Conservation (phyloP, 345 rosid genomes). For the Rubroshorea leprosula region DNA sequence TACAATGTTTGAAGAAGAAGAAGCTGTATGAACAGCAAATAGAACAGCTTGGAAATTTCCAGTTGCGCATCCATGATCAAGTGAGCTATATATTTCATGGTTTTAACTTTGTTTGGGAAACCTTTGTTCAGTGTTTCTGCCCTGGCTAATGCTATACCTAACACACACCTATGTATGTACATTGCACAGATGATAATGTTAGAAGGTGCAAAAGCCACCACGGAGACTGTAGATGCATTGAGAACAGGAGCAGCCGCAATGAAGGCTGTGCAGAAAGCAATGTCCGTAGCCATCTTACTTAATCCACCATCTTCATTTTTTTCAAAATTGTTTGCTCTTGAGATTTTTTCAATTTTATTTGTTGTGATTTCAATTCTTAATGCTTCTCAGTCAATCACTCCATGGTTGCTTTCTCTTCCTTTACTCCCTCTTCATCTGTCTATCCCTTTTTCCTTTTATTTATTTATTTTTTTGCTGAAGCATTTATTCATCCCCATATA, state of each 20-base stretch:
- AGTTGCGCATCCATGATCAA: slow-evolving; percentile 78
- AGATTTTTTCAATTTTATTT: slow-evolving; percentile 5
- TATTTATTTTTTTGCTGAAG: not conserved
- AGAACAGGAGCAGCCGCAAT: slow-evolving; percentile 81
- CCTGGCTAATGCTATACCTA: not conserved
- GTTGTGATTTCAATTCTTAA: not conserved
- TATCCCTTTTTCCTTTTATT: not conserved
- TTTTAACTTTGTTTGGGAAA: not conserved
- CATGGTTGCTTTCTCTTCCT: not conserved
- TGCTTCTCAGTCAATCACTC: not conserved
- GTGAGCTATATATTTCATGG: slow-evolving; percentile 26
- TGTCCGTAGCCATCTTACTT: slow-evolving; percentile 38
- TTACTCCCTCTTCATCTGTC: not conserved
- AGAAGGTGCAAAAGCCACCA: slow-evolving; percentile 88
- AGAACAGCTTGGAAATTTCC: slow-evolving; percentile 82
- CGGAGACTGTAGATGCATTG: slow-evolving; percentile 82
- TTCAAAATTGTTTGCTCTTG: not conserved
- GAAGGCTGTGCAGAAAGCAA: slow-evolving; percentile 94
- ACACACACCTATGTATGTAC: not conserved
- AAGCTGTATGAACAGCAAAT: slow-evolving; percentile 77
- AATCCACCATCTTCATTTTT: not conserved
- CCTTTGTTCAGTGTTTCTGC: not conserved
- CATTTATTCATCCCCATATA: no score
- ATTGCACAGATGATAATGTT: slow-evolving; percentile 70
- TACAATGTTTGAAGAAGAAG: slow-evolving; percentile 89